Evolutionary conservation across 2,329 filamentous ascomycete genomes (phyloP), one percentile per base, ranked within the genome.

Genomic region (Pestalotiopsis sp.): DNA sequence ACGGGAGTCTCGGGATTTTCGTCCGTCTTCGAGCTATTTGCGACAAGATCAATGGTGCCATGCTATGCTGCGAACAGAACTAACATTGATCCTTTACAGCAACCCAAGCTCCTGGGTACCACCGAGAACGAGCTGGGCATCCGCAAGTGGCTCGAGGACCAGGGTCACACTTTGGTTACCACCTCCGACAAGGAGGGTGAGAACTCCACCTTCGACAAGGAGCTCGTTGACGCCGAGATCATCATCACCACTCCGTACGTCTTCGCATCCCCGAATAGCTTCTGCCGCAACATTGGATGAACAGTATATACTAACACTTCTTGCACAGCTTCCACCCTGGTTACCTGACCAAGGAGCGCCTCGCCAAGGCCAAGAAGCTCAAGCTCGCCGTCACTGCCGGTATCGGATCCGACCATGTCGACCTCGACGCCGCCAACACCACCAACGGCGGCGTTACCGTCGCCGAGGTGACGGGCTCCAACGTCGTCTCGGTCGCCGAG

Each of bases 101-200:
- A 91, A 81, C 94, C 95, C 72, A 89, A 89, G 77, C 89, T 99
- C 76, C 90, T 98, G 77, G 96, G 96, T 78, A 97, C 96, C 72
- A 98, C 94, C 63, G 94, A 99, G 88, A 98, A 98, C 83, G 96
- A 99, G 88, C 93, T 99, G 71, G 96, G 96, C 76, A 87, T 99
- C 80, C 91, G 96, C 80, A 95, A 97, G 85, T 99, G 96, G 95
- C 91, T 99, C 76, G 96, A 98, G 87, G 93, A 95, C 71, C 92
- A 97, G 82, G 96, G 96, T 77, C 96, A 99, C 90, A 97, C 93
- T 72, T 90, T 99, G 71, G 89, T 99, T 76, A 99, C 96, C 77
- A 99, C 96, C 73, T 97, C 95, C 60, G 94, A 98, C 88, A 99
- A 99, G 88, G 96, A 99, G 76, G 92, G 94, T 74, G 92, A 94